A percentile compares a stretch with the other conserved stretches of the same genome.
Evolutionary conservation across 192 early-diverging fungal species (phyloP).

Genomic region (Rhizophagus sp.): DNA sequence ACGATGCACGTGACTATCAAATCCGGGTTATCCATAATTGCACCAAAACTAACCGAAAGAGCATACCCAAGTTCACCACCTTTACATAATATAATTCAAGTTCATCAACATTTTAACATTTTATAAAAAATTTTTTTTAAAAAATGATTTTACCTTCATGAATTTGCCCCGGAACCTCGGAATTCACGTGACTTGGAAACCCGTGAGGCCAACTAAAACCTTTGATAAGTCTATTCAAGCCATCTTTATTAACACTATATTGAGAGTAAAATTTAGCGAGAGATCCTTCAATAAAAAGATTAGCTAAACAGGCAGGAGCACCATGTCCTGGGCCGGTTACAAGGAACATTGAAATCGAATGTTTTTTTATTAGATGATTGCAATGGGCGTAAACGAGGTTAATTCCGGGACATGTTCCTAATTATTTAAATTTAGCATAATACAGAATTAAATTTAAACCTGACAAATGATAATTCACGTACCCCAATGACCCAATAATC

Average conservation of each 20-base stretch:
- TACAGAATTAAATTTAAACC: neutral
- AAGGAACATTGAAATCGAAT: constrained; percentile 41
- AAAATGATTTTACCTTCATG: constrained; percentile 34
- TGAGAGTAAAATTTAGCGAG: constrained; percentile 41
- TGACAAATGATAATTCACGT: neutral
- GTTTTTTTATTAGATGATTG: constrained; percentile 42
- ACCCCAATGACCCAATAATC: constrained; percentile 52
- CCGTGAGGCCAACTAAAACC: constrained; percentile 50
- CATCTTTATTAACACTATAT: constrained; percentile 34
- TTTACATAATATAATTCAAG: neutral
- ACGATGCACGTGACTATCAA: constrained; percentile 51
- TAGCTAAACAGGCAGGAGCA: constrained; percentile 45
- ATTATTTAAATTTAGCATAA: neutral
- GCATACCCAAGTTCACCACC: constrained; percentile 49
- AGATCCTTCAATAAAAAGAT: constrained; percentile 46
- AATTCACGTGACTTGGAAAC: constrained; percentile 48
- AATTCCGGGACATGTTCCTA: constrained; percentile 47
- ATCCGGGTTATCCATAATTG: constrained; percentile 49
- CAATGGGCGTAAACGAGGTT: constrained; percentile 48
- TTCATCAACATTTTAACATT: neutral
- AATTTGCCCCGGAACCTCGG: constrained; percentile 46
- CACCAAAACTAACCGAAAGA: constrained; percentile 46
- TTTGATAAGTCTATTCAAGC: constrained; percentile 31
- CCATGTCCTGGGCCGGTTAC: constrained; percentile 52
- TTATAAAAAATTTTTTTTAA: neutral